Evolutionary conservation across 352 stramenopile genomes (phyloP).

Genomic region (Phytopythium boreale): DNA sequence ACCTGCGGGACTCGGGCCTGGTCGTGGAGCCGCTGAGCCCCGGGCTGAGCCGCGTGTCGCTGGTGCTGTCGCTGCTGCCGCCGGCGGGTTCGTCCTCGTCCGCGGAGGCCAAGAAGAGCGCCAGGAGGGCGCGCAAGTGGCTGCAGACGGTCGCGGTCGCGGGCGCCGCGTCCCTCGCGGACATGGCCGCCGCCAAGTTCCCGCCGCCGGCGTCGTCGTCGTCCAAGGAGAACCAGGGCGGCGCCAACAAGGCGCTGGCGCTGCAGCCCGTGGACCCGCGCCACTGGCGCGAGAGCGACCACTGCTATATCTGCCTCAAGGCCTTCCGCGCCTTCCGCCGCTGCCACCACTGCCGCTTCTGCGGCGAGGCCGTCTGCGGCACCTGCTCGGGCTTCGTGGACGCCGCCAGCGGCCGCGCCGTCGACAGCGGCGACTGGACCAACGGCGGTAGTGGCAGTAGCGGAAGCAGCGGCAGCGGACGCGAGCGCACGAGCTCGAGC

Average conservation of each 20-base stretch:
- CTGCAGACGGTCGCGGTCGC: conserved; percentile 28
- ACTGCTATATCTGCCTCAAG: conserved; percentile 60
- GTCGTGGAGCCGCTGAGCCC: conserved; percentile 48
- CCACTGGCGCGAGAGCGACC: conserved; percentile 59
- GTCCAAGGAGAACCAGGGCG: conserved; percentile 23
- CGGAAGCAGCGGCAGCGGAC: conserved; percentile 2
- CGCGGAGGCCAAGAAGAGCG: conserved; percentile 17
- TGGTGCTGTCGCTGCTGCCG: conserved; percentile 49
- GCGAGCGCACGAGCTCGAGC: conserved; percentile 9
- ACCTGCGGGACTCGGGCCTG: conserved; percentile 50
- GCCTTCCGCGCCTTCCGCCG: conserved; percentile 50
- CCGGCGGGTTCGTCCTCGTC: not conserved
- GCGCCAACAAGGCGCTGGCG: conserved; percentile 19
- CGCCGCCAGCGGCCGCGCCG: conserved; percentile 36
- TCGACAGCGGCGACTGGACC: conserved; percentile 3
- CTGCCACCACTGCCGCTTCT: conserved; percentile 70
- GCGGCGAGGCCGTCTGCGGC: conserved; percentile 57
- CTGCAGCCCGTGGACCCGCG: conserved; percentile 32
- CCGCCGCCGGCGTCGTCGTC: conserved; percentile 12
- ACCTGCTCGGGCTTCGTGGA: conserved; percentile 62
- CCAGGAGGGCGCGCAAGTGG: conserved; percentile 35
- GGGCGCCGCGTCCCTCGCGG: conserved; percentile 35
- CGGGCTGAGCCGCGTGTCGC: conserved; percentile 28
- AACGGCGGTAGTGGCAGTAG: not conserved
- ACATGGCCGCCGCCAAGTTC: conserved; percentile 21